Base-by-base conservation (phyloP, 768 basidiomycete species). In the Lactifluus hygrophoroides region DNA sequence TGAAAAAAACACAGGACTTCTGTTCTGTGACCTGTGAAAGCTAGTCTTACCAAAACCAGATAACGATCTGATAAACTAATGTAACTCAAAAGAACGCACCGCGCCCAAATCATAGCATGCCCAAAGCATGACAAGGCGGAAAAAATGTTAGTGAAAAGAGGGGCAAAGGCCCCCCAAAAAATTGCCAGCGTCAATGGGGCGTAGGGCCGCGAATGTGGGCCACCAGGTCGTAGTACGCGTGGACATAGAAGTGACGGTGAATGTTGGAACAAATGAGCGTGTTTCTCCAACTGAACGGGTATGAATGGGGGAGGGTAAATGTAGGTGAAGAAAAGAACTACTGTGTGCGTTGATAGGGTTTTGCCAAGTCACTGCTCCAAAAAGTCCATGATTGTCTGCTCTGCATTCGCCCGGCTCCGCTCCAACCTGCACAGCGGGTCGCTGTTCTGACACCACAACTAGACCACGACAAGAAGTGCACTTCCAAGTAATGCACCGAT, bases 251-350 rank as follows among this genome's bases (percentile, higher is more conserved):
- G 30, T 38, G 38, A 48, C 23, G 42, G 13, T 30, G 57, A 58
- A 46, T 43, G 23, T 46, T 21, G 54, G 25, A 48, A 58, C 32
- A 58, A 61, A 61, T 21, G 60, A 59, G 47, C 46, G 57, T 58
- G 46, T 58, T 58, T 61, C 47, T 49, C 51, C 46, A 21, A 43
- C 28, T 30, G 46, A 57, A 44, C 42, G 60, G 60, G 57, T 58
- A 61, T 61, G 35, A 43, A 43, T 23, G 45, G 55, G 11, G 30
- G 23, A 23, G 56, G 56, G 56, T 43, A 47, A 61, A 53, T 11
- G 32, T 19, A 14, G 30, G 16, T 28, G 23, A 42, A 37, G 23
- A 42, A 43, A 52, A 52, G 34, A 51, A 54, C 38, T 43, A 47
- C 21, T 59, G 46, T 52, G 42, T 59, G 60, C 6, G 50, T 34